A percentile compares a stretch with the other conserved stretches of the same genome.
Evolutionary conservation across 305 asterid species (phyloP).

Genomic region (Caryopteris hybrid): DNA sequence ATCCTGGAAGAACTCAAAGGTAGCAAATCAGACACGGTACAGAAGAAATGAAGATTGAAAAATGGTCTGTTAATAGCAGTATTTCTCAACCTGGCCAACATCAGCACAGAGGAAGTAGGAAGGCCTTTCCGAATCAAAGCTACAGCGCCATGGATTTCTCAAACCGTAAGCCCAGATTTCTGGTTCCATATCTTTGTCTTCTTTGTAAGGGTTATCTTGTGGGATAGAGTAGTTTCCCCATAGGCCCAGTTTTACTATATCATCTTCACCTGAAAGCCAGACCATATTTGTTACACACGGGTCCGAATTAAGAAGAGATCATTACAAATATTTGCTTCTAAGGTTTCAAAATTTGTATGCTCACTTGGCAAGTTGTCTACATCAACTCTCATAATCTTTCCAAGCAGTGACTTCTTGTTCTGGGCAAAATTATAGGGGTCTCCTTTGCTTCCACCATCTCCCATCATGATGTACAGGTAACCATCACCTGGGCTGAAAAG

Average conservation of each 20-base stretch:
- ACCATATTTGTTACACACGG: background rate
- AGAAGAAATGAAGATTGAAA: background rate
- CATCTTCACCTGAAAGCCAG: slow-evolving; percentile 48
- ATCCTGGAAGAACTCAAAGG: slow-evolving; percentile 37
- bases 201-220: slow-evolving; percentile 63
- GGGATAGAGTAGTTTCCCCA: slow-evolving; percentile 93
- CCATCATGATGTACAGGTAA: slow-evolving; percentile 74
- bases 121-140: slow-evolving; percentile 92
- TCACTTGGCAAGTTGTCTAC: slow-evolving; percentile 71
- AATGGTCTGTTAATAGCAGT: background rate
- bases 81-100: slow-evolving; percentile 62
- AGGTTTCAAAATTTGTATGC: slow-evolving; percentile 12
- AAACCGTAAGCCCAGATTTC: slow-evolving; percentile 88
- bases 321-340: background rate
- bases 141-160: slow-evolving; percentile 92
- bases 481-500: slow-evolving; percentile 88
- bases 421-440: slow-evolving; percentile 82
- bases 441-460: slow-evolving; percentile 86
- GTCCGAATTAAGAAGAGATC: background rate
- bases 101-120: slow-evolving; percentile 82
- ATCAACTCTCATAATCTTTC: slow-evolving; percentile 83
- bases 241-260: slow-evolving; percentile 42
- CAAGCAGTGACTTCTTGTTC: slow-evolving; percentile 83
- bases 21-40: background rate
- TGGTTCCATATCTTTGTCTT: slow-evolving; percentile 55